A percentile compares a stretch with the other conserved stretches of the same genome.
Evolutionary conservation across 2,329 filamentous ascomycete species (phyloP).

Genomic region (Triangularia verruculosa): DNA sequence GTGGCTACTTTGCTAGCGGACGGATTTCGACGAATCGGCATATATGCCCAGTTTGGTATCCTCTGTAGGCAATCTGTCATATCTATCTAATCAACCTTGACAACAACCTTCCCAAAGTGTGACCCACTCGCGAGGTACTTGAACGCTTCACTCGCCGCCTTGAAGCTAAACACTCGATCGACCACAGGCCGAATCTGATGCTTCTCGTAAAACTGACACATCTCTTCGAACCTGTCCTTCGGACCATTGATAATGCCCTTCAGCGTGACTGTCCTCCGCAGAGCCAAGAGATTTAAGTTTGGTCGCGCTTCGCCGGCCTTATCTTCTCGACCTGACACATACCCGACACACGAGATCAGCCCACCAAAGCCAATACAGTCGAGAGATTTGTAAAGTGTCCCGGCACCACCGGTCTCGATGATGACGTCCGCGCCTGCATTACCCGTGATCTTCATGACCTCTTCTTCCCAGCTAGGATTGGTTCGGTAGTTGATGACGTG

Average conservation of each 20-base stretch:
- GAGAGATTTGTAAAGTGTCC: conserved; percentile 15
- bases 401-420: conserved; percentile 29
- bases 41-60: no score
- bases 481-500: conserved; percentile 12
- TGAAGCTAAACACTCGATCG: conserved; percentile 13
- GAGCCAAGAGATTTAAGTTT: conserved; percentile 4
- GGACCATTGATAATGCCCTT: conserved; percentile 20
- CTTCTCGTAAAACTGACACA: conserved; percentile 19
- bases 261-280: not conserved
- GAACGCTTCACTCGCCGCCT: conserved; percentile 10
- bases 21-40: no score
- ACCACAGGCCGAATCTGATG: conserved; percentile 11
- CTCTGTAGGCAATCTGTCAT: no score
- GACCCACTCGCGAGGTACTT: conserved; percentile 13
- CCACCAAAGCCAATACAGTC: conserved; percentile 13
- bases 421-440: conserved; percentile 30
- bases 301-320: conserved; percentile 14
- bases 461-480: conserved; percentile 17
- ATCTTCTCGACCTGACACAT: conserved; percentile 15
- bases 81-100: conserved; percentile 8
- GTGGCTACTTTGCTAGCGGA: no score
- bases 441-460: conserved; percentile 23
- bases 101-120: conserved; percentile 20
- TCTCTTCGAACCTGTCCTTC: conserved; percentile 13
- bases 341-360: conserved; percentile 2